phyloP scores from a whole-genome alignment of 2,329 filamentous ascomycete genomes.

The Colletotrichum theobromicola region DNA sequence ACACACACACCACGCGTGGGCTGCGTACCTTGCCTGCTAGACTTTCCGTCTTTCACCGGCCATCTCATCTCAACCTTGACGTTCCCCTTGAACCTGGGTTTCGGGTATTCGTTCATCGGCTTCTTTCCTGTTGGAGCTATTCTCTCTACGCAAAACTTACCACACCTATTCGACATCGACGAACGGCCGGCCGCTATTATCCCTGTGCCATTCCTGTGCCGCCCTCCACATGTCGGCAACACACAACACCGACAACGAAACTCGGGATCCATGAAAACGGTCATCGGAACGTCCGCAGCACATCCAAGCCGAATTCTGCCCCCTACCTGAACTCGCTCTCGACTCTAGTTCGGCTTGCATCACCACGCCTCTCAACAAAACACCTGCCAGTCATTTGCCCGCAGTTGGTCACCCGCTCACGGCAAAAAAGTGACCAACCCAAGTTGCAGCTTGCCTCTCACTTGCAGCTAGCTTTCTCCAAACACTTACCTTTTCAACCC shows the following conservation, averaged over 20 bases:
- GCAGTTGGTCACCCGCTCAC: neutral
- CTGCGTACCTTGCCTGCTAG: neutral
- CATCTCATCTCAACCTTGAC: slow-evolving; percentile 5
- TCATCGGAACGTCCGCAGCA: neutral
- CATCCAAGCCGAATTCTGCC: neutral
- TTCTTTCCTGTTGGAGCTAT: neutral
- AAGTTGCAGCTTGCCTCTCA: slow-evolving; percentile 18
- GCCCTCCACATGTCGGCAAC: slow-evolving; percentile 11
- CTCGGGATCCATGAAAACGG: slow-evolving; percentile 8
- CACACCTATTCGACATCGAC: neutral
- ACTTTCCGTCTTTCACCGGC: slow-evolving; percentile 2
- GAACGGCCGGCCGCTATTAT: slow-evolving; percentile 3
- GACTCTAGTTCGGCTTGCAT: neutral
- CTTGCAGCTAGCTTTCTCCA: slow-evolving; percentile 13
- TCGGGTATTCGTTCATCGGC: neutral
- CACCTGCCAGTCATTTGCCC: neutral
- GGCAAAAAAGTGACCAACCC: slow-evolving; percentile 5
- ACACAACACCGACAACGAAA: neutral
- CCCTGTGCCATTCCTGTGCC: neutral
- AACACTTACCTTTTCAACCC: neutral
- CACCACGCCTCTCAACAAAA: slow-evolving; percentile 13
- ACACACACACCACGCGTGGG: neutral
- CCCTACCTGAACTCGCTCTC: neutral
- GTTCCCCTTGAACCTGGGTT: neutral
- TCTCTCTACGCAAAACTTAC: neutral